Conservation (phyloP, 2,329 filamentous ascomycete species). For the Lachnellula arida region DNA sequence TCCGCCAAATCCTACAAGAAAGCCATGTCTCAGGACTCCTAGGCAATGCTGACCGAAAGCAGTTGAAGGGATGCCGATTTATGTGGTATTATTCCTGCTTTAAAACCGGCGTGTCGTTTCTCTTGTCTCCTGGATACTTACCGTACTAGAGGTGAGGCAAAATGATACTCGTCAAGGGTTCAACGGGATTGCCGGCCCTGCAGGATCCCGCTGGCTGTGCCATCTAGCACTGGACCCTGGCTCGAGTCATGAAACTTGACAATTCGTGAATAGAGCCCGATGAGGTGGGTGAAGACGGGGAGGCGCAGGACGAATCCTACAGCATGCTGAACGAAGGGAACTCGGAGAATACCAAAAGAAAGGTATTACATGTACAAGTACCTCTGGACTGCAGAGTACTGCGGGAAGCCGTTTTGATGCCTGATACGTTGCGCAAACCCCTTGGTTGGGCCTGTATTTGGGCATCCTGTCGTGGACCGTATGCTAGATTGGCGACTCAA, state of each 20-base stretch:
- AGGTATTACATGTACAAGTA: neutral
- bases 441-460: neutral
- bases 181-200: neutral
- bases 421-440: neutral
- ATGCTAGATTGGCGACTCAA: slow-evolving; percentile 2
- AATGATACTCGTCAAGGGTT: neutral
- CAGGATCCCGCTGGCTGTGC: slow-evolving; percentile 10
- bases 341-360: neutral
- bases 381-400: neutral
- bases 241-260: slow-evolving; percentile 20
- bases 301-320: slow-evolving; percentile 8
- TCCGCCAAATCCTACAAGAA: neutral
- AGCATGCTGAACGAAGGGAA: slow-evolving; percentile 1
- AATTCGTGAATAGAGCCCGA: slow-evolving; percentile 12
- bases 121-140: too few species aligned
- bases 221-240: slow-evolving; percentile 5
- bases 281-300: slow-evolving; percentile 8
- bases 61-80: too few species aligned
- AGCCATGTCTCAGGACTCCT: too few species aligned
- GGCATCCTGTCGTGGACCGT: neutral
- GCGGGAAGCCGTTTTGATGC: neutral
- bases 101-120: too few species aligned
- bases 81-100: too few species aligned
- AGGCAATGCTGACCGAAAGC: too few species aligned
- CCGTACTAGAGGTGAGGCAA: neutral